Evolutionary conservation across 768 basidiomycete species (phyloP).

Genomic region (Cyclocybe aegerita): DNA sequence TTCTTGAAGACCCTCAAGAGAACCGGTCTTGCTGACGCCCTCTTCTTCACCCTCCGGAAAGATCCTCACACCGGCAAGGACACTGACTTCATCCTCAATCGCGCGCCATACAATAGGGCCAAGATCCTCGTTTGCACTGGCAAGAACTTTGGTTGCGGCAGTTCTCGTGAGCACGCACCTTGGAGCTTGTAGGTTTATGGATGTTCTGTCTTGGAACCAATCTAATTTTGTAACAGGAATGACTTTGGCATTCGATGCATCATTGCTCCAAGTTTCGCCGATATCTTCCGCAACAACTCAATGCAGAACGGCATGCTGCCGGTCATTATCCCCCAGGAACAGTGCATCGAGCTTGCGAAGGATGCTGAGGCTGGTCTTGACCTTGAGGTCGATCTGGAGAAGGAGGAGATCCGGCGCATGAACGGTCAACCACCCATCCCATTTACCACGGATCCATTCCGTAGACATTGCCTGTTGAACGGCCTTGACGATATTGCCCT

Average conservation of each 20-base stretch:
- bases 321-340: constrained; percentile 63
- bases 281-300: constrained; percentile 86
- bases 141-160: constrained; percentile 89
- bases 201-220: background rate
- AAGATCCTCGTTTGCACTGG: constrained; percentile 84
- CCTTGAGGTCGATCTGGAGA: constrained; percentile 83
- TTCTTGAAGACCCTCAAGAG: constrained; percentile 92
- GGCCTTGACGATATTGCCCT: constrained; percentile 96
- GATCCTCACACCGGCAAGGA: constrained; percentile 76
- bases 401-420: constrained; percentile 69
- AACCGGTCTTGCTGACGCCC: constrained; percentile 79
- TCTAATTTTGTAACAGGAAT: constrained; percentile 41
- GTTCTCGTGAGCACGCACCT: constrained; percentile 88
- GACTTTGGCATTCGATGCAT: constrained; percentile 90
- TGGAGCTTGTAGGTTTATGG: constrained; percentile 71
- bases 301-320: constrained; percentile 96
- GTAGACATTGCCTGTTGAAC: constrained; percentile 90
- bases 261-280: constrained; percentile 87
- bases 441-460: constrained; percentile 88
- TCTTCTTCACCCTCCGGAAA: constrained; percentile 82
- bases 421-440: constrained; percentile 72
- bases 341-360: constrained; percentile 69
- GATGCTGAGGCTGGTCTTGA: constrained; percentile 78
- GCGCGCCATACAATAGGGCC: constrained; percentile 70
- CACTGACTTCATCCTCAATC: constrained; percentile 85